Evolutionary conservation across 495 filamentous ascomycete genomes (phyloP).

Genomic region (Apodospora peruviana): DNA sequence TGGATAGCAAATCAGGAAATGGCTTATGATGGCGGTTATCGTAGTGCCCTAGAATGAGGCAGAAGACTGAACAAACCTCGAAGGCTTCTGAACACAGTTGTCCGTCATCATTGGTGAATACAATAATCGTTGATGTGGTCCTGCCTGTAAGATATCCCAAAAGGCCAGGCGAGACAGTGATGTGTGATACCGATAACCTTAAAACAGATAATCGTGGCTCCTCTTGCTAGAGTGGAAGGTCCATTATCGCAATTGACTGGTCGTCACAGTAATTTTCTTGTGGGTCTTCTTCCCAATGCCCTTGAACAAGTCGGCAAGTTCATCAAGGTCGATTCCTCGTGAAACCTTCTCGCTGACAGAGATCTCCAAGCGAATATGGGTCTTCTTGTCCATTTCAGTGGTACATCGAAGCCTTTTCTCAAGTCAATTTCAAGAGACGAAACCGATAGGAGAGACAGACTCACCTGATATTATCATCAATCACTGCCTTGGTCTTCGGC

Average conservation of each 20-base stretch:
- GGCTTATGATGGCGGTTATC: not conserved
- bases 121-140: not conserved
- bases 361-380: slow-evolving; percentile 26
- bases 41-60: not conserved
- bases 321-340: slow-evolving; percentile 16
- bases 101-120: not conserved
- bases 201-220: no score
- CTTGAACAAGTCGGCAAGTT: slow-evolving; percentile 26
- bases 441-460: slow-evolving; percentile 7
- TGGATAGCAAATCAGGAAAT: not conserved
- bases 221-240: not conserved
- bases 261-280: slow-evolving; percentile 20
- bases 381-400: slow-evolving; percentile 20
- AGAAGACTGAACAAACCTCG: not conserved
- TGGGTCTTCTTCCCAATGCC: slow-evolving; percentile 21
- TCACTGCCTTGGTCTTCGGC: slow-evolving; percentile 16
- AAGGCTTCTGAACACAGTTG: not conserved
- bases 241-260: not conserved
- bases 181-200: no score
- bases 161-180: no score
- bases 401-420: slow-evolving; percentile 22
- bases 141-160: no score
- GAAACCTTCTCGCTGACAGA: slow-evolving; percentile 17
- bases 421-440: not conserved
- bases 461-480: slow-evolving; percentile 28